Evolutionary conservation across 139 green algal species (phyloP).

Genomic region (Volvox reticuliferus): DNA sequence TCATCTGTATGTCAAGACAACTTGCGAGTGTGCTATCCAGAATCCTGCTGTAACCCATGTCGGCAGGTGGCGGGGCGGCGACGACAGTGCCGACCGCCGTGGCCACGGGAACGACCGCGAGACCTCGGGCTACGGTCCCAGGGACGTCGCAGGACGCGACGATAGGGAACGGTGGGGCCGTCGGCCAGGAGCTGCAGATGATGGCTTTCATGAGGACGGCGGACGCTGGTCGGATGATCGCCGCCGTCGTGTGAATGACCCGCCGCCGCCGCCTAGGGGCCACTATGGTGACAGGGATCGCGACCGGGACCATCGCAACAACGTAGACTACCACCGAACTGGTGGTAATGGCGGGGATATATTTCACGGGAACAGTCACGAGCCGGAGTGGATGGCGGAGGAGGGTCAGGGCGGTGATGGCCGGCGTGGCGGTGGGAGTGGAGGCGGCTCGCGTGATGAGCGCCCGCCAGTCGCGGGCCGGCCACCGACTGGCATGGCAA

Average conservation of each 20-base stretch:
- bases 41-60: no score
- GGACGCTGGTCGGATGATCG: constrained; percentile 18
- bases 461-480: background rate
- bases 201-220: background rate
- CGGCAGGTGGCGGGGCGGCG: constrained; percentile 34
- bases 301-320: background rate
- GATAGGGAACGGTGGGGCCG: constrained; percentile 30
- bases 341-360: background rate
- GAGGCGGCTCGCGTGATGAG: background rate
- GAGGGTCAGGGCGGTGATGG: background rate
- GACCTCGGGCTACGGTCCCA: background rate
- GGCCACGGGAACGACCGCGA: background rate
- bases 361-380: background rate
- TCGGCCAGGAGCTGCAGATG: background rate
- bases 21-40: no score
- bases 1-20: no score
- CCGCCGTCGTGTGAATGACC: constrained; percentile 1
- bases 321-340: background rate
- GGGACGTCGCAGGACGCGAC: background rate
- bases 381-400: constrained; percentile 38
- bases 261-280: constrained; percentile 9
- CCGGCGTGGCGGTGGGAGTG: background rate
- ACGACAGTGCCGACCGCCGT: background rate
- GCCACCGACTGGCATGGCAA: background rate
- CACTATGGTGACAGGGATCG: background rate